Base-by-base conservation (phyloP, 2,329 filamentous ascomycete species). In the Cryphonectria naterciae region DNA sequence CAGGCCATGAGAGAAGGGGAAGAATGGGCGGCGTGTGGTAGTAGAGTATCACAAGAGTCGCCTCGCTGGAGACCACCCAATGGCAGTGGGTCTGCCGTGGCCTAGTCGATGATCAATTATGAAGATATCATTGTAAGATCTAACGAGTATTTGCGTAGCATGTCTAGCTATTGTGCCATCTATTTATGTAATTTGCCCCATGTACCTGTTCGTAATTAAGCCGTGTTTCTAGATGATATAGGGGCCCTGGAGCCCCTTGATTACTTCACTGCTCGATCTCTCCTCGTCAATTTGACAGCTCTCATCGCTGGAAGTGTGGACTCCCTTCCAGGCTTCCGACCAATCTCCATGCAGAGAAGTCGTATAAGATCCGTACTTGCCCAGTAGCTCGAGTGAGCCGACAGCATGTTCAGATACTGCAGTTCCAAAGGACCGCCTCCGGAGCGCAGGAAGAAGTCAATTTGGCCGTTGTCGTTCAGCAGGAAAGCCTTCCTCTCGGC, bases 351-450 rank as follows among this genome's bases (percentile, higher is more conserved):
- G 60, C 97, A 97, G 65, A 98, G 82, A 84, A 98, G 91, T 61
- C 95, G 85, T n/a, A 97, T 91, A 79, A 99, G 95, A 78, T 98
- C 96, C 39, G 85, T 88, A 76, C 92, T 90, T 2, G 89, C 87
- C 96, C 96, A 99, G 80, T 99, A 99, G 78, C 93, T 95, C 69
- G 93, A 94, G 80, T 99, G 96, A 11, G 96, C 96, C 70, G 94
- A 93, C 68, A 99, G 83, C 96, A 99, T 99, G 75, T 97, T 98
- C 49, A 98, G 82, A 79, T 99, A 99, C 81, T 98, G 95, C 35
- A 98, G 94, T 80, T 97, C 96, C 49, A 99, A 84, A 4, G 95
- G 92, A 0, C 96, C 96, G 1, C 93, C 92, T 0, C 94, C 93
- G 10, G 93, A 94, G 65, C 90, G 90, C 65, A 99, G 83, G 76